A percentile compares a stretch with the other conserved stretches of the same genome.
Evolutionary conservation across 208 protist genomes (phyloP).

Genomic region (Acanthamoeba lenticulata): DNA sequence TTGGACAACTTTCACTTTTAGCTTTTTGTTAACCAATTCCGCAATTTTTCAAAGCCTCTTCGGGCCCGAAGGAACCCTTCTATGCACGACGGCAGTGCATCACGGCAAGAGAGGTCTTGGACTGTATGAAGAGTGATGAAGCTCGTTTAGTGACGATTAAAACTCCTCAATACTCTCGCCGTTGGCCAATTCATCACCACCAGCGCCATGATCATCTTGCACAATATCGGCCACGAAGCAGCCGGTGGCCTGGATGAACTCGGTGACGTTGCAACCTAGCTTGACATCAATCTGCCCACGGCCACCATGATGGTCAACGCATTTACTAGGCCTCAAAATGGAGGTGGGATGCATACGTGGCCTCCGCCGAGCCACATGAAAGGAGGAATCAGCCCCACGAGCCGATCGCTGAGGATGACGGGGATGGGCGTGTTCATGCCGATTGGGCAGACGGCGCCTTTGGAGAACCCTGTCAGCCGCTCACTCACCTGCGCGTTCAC

Average conservation of each 20-base stretch:
- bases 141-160: too few relatives aligned
- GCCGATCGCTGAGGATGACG: conserved; percentile 58
- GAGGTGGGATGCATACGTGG: conserved; percentile 7
- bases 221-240: conserved; percentile 52
- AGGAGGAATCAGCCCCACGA: conserved; percentile 48
- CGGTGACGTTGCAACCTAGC: conserved; percentile 30
- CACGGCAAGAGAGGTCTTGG: too few relatives aligned
- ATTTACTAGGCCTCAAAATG: neutral
- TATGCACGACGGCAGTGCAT: too few relatives aligned
- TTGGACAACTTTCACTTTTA: too few relatives aligned
- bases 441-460: conserved; percentile 59
- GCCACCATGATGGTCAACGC: neutral
- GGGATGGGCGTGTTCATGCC: conserved; percentile 43
- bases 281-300: conserved; percentile 43
- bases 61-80: too few relatives aligned
- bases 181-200: too few relatives aligned
- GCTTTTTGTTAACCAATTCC: too few relatives aligned
- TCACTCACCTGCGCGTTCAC: neutral
- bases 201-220: too few relatives aligned
- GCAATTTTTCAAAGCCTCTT: too few relatives aligned
- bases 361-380: conserved; percentile 73
- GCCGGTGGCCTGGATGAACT: conserved; percentile 37
- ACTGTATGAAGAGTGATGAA: too few relatives aligned
- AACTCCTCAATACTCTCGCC: too few relatives aligned
- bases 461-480: conserved; percentile 60